Conservation (phyloP, 495 filamentous ascomycete species). For the Bathelium albidoporum region DNA sequence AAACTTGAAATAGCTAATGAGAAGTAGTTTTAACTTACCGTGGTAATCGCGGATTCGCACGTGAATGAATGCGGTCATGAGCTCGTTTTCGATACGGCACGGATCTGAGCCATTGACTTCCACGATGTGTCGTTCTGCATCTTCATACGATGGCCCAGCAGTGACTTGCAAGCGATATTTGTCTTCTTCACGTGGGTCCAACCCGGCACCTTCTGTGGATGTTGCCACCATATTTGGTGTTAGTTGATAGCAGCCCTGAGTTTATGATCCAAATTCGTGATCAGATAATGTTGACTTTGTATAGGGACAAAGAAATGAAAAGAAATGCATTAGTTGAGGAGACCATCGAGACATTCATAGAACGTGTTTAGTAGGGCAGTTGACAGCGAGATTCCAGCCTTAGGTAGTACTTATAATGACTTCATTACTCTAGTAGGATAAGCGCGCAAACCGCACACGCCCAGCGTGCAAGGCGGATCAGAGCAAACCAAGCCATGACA, state of each 20-base stretch:
- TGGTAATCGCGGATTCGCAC: constrained; percentile 59
- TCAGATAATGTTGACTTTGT: neutral
- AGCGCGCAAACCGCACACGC: neutral
- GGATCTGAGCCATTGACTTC: constrained; percentile 57
- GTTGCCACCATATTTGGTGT: neutral
- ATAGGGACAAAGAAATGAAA: neutral
- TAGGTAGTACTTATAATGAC: neutral
- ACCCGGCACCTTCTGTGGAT: neutral
- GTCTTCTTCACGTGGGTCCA: constrained; percentile 7
- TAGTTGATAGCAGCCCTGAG: neutral
- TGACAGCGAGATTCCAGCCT: no score
- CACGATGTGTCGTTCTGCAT: constrained; percentile 52
- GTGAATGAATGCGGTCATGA: constrained; percentile 49
- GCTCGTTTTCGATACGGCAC: constrained; percentile 47
- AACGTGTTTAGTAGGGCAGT: no score
- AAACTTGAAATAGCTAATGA: no score
- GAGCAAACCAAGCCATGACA: no score
- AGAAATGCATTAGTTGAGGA: no score
- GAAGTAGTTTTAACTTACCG: constrained; percentile 28
- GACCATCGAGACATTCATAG: no score
- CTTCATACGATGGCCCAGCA: constrained; percentile 64
- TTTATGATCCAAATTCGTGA: neutral
- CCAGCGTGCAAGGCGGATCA: no score
- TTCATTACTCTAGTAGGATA: no score
- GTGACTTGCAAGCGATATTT: constrained; percentile 64